Percentiles rank a stretch among this genome's conserved stretches.
phyloP scores from a whole-genome alignment of 2,329 filamentous ascomycete genomes.

The Paraconiothyrium brasiliense region DNA sequence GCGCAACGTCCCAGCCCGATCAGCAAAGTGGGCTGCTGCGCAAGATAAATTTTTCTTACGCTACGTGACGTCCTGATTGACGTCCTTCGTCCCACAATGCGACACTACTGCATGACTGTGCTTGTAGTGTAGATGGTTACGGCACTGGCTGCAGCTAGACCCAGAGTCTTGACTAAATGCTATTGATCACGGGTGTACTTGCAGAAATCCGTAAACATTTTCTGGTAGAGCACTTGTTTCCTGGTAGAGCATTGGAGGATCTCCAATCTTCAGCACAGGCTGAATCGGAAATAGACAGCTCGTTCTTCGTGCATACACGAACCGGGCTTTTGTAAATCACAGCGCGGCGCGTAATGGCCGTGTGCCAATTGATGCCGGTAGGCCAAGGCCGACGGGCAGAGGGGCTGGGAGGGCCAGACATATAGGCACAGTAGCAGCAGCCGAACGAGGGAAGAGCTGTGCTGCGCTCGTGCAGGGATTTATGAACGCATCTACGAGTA shows the following conservation, averaged over 20 bases:
- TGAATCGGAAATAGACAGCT: constrained; percentile 15
- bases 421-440: constrained; percentile 32
- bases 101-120: constrained; percentile 13
- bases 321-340: constrained; percentile 25
- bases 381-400: constrained; percentile 28
- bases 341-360: constrained; percentile 29
- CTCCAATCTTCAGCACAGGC: neutral
- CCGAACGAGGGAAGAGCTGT: constrained; percentile 41
- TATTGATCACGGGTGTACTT: neutral
- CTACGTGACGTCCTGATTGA: constrained; percentile 34
- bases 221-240: neutral
- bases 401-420: constrained; percentile 43
- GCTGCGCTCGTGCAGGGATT: constrained; percentile 21
- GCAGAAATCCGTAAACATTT: neutral
- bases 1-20: constrained; percentile 8
- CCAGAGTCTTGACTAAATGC: neutral
- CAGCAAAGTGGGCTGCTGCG: constrained; percentile 33
- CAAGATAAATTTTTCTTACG: constrained; percentile 36
- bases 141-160: constrained; percentile 1
- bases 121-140: neutral
- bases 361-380: constrained; percentile 35
- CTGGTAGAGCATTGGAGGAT: constrained; percentile 9
- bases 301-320: constrained; percentile 18
- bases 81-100: constrained; percentile 19
- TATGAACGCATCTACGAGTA: constrained; percentile 1